A percentile compares a stretch with the other conserved stretches of the same genome.
Conservation (phyloP, 2,329 filamentous ascomycete genomes). For the Neopestalotiopsis rosae region DNA sequence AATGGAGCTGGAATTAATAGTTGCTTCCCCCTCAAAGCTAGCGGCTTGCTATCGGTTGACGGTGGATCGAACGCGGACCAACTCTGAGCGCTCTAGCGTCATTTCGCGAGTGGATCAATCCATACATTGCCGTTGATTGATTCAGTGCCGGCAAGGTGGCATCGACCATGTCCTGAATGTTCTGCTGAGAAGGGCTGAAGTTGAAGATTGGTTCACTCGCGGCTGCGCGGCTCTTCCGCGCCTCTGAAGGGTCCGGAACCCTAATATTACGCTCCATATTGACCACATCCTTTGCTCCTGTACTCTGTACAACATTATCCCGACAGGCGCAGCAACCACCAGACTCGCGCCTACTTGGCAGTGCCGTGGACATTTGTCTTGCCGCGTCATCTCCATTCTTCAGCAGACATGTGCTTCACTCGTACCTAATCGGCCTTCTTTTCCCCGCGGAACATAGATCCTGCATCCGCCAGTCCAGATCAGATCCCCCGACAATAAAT, state of each 20-base stretch:
- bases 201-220: not conserved
- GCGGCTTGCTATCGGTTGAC: not conserved
- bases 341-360: not conserved
- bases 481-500: not conserved
- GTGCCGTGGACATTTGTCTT: not conserved
- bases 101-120: not conserved
- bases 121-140: not conserved
- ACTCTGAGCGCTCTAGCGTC: not conserved
- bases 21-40: not conserved
- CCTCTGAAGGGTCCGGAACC: not conserved
- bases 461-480: not conserved
- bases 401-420: not conserved
- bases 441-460: not conserved
- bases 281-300: not conserved
- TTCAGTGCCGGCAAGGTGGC: not conserved
- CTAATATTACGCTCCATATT: not conserved
- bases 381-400: constrained; percentile 7
- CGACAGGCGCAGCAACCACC: not conserved
- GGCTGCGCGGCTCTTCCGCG: constrained; percentile 4
- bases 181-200: not conserved
- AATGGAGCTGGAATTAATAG: not conserved
- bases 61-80: not conserved
- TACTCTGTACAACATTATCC: not conserved
- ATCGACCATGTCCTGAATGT: not conserved
- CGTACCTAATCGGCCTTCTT: not conserved